phyloP scores from a whole-genome alignment of 1,139 yeast genomes.

The Candida frijolesensis region DNA sequence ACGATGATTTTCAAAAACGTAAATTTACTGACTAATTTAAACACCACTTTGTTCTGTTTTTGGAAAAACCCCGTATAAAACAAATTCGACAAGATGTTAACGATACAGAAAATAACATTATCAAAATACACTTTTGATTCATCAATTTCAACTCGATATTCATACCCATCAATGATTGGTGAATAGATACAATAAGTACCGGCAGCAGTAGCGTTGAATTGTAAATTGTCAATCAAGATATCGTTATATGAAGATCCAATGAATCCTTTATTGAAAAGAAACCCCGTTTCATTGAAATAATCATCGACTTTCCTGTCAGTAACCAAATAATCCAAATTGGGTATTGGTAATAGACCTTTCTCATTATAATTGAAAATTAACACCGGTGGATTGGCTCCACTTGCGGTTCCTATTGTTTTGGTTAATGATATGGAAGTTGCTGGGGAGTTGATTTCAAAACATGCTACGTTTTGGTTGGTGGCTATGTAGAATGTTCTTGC shows the following conservation, averaged over 20 bases:
- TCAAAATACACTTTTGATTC: slow-evolving; percentile 9
- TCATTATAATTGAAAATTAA: slow-evolving; percentile 4
- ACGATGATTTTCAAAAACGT: slow-evolving; percentile 1
- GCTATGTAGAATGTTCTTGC: slow-evolving; percentile 7
- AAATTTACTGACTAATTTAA: slow-evolving; percentile 1
- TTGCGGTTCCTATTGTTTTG: slow-evolving; percentile 5
- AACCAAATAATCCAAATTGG: slow-evolving; percentile 13
- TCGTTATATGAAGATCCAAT: slow-evolving; percentile 4
- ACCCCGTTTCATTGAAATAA: slow-evolving; percentile 10
- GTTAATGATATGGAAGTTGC: not conserved
- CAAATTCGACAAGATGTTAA: slow-evolving; percentile 4
- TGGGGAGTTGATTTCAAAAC: slow-evolving; percentile 4
- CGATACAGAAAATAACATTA: slow-evolving; percentile 7
- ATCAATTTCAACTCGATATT: slow-evolving; percentile 10
- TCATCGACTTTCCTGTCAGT: slow-evolving; percentile 14
- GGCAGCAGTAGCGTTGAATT: not conserved
- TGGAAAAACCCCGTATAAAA: slow-evolving; percentile 2
- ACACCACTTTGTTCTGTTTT: not conserved
- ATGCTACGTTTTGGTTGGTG: slow-evolving; percentile 6
- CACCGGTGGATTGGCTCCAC: slow-evolving; percentile 4
- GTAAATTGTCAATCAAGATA: slow-evolving; percentile 4
- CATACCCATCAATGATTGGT: slow-evolving; percentile 10
- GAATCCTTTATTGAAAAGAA: slow-evolving; percentile 3
- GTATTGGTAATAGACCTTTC: slow-evolving; percentile 7
- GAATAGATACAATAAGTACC: slow-evolving; percentile 13